Conservation (phyloP, 1,284 basidiomycete genomes). For the Dichomitus squalens region DNA sequence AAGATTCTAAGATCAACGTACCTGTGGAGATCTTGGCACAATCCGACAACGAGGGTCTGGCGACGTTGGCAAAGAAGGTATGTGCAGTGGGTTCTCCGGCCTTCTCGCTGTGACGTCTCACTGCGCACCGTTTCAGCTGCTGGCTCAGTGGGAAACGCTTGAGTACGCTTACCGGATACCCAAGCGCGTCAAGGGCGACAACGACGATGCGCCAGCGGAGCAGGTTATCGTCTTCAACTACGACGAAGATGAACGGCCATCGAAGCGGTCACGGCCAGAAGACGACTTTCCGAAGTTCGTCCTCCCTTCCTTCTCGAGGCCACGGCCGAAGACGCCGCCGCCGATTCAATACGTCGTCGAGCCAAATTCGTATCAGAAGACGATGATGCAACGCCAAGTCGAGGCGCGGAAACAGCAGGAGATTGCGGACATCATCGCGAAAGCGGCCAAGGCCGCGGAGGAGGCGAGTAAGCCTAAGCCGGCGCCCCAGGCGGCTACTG, state of each 20-base stretch:
- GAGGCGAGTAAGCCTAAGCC: constrained; percentile 30
- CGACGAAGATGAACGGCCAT: constrained; percentile 33
- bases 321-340: constrained; percentile 10
- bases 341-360: not conserved
- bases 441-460: constrained; percentile 46
- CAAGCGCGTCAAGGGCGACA: constrained; percentile 54
- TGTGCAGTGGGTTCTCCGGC: constrained; percentile 11
- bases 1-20: constrained; percentile 79
- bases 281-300: constrained; percentile 26
- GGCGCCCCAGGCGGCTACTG: constrained; percentile 9
- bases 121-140: constrained; percentile 46
- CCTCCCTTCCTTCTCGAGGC: constrained; percentile 4
- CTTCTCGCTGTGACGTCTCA: not conserved
- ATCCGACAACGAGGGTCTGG: constrained; percentile 59
- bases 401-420: constrained; percentile 28
- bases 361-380: not conserved
- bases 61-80: constrained; percentile 62
- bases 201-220: constrained; percentile 23
- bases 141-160: constrained; percentile 76
- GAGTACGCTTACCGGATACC: constrained; percentile 86
- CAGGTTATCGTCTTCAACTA: constrained; percentile 16
- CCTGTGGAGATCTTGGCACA: constrained; percentile 61
- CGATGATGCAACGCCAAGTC: constrained; percentile 7
- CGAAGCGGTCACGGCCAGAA: constrained; percentile 33
- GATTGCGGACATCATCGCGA: constrained; percentile 51